Conservation (phyloP, 345 rosid genomes). For the Pistacia vera region DNA sequence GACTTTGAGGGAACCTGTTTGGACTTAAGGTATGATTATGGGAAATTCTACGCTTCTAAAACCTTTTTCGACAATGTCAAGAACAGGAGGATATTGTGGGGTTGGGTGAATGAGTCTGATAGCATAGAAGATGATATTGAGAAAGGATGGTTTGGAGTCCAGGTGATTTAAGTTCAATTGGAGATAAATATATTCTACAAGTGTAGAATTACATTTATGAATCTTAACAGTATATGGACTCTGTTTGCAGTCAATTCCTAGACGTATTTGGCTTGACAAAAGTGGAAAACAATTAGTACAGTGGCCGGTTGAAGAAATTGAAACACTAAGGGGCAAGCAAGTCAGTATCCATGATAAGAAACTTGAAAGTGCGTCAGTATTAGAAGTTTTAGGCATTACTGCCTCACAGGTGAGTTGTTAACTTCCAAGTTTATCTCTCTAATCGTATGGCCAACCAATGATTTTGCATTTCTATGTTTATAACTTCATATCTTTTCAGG, state of each 20-base stretch:
- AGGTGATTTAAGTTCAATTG: conserved; percentile 38
- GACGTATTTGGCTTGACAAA: conserved; percentile 54
- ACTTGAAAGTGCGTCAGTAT: conserved; percentile 30
- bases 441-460: background rate
- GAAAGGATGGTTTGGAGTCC: conserved; percentile 77
- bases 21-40: background rate
- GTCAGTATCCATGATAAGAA: conserved; percentile 26
- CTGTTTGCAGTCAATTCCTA: conserved; percentile 53
- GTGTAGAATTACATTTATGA: too few relatives aligned
- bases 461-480: background rate
- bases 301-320: conserved; percentile 70
- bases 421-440: background rate
- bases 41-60: conserved; percentile 66
- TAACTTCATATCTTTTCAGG: conserved; percentile 29
- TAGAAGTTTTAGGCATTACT: conserved; percentile 54
- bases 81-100: conserved; percentile 61
- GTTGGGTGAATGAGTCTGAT: conserved; percentile 67
- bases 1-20: too few relatives aligned
- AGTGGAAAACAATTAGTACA: conserved; percentile 61
- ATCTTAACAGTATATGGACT: conserved; percentile 6
- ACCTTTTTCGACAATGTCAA: conserved; percentile 59
- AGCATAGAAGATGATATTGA: conserved; percentile 43
- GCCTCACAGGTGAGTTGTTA: conserved; percentile 43
- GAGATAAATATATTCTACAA: background rate
- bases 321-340: conserved; percentile 33